phyloP scores from a whole-genome alignment of 768 basidiomycete genomes.

The Suillus fuscotomentosus region DNA sequence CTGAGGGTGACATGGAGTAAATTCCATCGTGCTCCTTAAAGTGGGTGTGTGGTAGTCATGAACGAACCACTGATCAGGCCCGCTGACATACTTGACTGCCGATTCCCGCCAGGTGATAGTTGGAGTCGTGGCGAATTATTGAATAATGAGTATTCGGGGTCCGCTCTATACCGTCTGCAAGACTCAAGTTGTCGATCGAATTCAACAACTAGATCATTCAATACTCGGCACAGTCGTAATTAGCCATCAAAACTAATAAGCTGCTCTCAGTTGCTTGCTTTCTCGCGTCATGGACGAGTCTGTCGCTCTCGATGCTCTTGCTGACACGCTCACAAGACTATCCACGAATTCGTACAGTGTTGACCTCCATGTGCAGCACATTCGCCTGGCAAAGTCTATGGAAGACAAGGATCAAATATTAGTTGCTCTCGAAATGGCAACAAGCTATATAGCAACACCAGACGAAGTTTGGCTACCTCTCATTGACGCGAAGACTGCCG shows the following conservation, averaged over 20 bases:
- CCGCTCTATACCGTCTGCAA: background rate
- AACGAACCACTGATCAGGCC: background rate
- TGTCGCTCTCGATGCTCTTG: constrained; percentile 62
- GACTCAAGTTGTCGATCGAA: background rate
- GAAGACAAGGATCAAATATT: constrained; percentile 58
- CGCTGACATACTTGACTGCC: too few relatives aligned
- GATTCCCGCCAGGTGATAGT: too few relatives aligned
- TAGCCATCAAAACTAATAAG: background rate
- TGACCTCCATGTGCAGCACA: constrained; percentile 65
- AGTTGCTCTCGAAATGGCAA: constrained; percentile 65
- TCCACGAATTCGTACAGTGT: constrained; percentile 60
- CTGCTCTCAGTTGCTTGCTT: background rate
- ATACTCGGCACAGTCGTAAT: background rate
- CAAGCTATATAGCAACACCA: constrained; percentile 58
- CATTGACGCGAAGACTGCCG: constrained; percentile 51
- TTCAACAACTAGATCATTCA: background rate
- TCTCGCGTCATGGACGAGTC: constrained; percentile 49
- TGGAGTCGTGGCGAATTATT: too few relatives aligned
- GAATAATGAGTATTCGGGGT: background rate
- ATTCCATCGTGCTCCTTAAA: constrained; percentile 48
- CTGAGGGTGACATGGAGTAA: constrained; percentile 63
- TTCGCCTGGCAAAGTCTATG: constrained; percentile 54
- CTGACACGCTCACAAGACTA: constrained; percentile 56
- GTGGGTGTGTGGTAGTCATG: background rate
- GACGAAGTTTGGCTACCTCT: constrained; percentile 78